Base-by-base conservation (phyloP, 2,329 filamentous ascomycete genomes). In the Phialemoniopsis sp. region DNA sequence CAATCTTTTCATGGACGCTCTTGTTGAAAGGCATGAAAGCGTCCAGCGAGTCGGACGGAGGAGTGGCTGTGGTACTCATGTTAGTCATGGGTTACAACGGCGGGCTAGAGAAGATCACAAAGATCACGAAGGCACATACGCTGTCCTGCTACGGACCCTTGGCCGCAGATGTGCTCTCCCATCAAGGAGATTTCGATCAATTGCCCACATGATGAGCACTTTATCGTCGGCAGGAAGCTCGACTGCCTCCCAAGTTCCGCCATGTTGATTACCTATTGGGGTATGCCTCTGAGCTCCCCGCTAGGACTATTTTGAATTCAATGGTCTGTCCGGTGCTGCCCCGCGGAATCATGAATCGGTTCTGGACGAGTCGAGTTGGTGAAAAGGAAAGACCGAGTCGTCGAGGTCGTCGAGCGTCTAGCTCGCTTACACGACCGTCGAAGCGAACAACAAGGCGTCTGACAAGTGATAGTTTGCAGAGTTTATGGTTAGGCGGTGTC, bases 101-200 rank as follows among this genome's bases (percentile, higher is more conserved):
- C 32, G 16, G n/a, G 28, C 10, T 17, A 12, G 15, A 33, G 33
- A 13, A 36, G n/a, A 19, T 28, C 26, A 36, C n/a, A 19, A 28
- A 36, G n/a, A 5, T 13, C 13, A 26, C n/a, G 21, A 3, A 16
- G 9, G 21, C 28, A 9, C 54, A 48, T 61, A 71, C 76, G 59
- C 54, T 75, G 73, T 54, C 67, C 65, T 63, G 68, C 56, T 26
- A 10, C 44, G 65, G 56, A 42, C 60, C 46, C 39, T 14, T 44
- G 66, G 34, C 61, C 60, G 61, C 89, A 95, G 45, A 87, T 60
- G 67, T 95, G 89, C 46, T 94, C 88, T 45, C 87, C 88, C 83
- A 95, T 86, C 60, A 82, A 70, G 31, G 85, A 84, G 50, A 95
- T 93, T 56, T 90, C 84, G 43, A 95, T 87, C 53, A 90, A 79